Evolutionary conservation across 352 stramenopile species (phyloP).

Genomic region (Phytophthora podocarpi): DNA sequence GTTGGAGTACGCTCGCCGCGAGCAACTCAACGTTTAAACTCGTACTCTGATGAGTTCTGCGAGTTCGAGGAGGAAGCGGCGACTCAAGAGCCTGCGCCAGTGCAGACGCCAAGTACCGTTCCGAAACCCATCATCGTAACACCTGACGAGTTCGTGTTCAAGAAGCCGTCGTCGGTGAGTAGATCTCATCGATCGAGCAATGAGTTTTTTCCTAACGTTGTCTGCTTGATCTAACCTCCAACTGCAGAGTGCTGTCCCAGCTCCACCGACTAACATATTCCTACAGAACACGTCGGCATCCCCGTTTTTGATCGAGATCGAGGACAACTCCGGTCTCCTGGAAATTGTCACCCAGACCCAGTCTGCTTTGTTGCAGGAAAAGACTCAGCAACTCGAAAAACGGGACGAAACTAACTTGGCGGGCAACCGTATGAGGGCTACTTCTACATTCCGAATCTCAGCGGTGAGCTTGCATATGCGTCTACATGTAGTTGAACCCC

Average conservation of each 20-base stretch:
- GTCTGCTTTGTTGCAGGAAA: neutral
- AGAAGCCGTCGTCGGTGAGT: constrained; percentile 43
- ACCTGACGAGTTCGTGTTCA: constrained; percentile 68
- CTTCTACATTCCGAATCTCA: constrained; percentile 55
- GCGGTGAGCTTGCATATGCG: constrained; percentile 44
- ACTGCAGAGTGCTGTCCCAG: constrained; percentile 14
- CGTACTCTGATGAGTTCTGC: constrained; percentile 43
- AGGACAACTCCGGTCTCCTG: constrained; percentile 55
- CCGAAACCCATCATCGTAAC: constrained; percentile 57
- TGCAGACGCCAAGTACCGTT: constrained; percentile 35
- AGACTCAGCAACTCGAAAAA: constrained; percentile 15
- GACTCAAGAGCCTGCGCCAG: constrained; percentile 1
- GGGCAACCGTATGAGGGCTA: neutral
- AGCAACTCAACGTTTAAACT: constrained; percentile 36
- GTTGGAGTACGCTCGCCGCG: constrained; percentile 50
- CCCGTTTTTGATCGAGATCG: constrained; percentile 64
- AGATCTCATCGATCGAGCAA: neutral
- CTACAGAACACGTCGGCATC: constrained; percentile 72
- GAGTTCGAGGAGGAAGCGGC: constrained; percentile 28
- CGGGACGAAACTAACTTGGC: constrained; percentile 13
- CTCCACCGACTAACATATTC: constrained; percentile 74
- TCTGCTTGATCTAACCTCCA: neutral
- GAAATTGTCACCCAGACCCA: constrained; percentile 62
- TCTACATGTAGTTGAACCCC: neutral
- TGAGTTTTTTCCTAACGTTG: neutral